Percentiles rank a stretch among this genome's conserved stretches.
Evolutionary conservation across 345 rosid species (phyloP).

Genomic region (Noccaea caerulescens): DNA sequence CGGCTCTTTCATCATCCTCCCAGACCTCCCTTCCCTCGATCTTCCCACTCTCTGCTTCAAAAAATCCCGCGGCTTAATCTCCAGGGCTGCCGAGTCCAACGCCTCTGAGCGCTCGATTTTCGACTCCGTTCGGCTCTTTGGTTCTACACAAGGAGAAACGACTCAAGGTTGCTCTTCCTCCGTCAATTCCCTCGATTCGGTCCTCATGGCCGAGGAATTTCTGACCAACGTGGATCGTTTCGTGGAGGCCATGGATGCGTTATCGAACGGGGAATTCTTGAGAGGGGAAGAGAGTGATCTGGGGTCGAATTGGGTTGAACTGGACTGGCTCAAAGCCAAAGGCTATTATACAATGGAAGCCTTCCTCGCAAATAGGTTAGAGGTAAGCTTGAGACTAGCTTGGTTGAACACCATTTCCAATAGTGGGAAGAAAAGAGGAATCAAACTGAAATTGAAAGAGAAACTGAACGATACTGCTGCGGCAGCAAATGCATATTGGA

Average conservation of each 20-base stretch:
- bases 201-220: slow-evolving; percentile 63
- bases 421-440: slow-evolving; percentile 72
- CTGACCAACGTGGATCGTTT: slow-evolving; percentile 66
- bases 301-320: slow-evolving; percentile 83
- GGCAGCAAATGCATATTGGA: slow-evolving; percentile 82
- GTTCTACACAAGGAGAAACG: slow-evolving; percentile 67
- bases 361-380: slow-evolving; percentile 81
- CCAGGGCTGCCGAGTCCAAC: slow-evolving; percentile 67
- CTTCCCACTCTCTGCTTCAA: slow-evolving; percentile 83
- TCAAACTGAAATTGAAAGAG: slow-evolving; percentile 66
- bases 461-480: slow-evolving; percentile 60
- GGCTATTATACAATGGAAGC: slow-evolving; percentile 86
- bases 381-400: slow-evolving; percentile 83
- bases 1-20: slow-evolving; percentile 79
- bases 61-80: slow-evolving; percentile 72
- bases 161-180: slow-evolving; percentile 60
- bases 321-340: slow-evolving; percentile 80
- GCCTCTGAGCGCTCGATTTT: slow-evolving; percentile 54
- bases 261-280: slow-evolving; percentile 71
- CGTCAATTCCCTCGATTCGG: slow-evolving; percentile 56
- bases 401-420: slow-evolving; percentile 74
- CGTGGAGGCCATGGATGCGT: slow-evolving; percentile 65
- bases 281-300: slow-evolving; percentile 76
- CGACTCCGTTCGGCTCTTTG: slow-evolving; percentile 67
- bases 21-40: slow-evolving; percentile 74